phyloP scores from a whole-genome alignment of 2,329 filamentous ascomycete genomes.

The Chaetoscypha palmicola region DNA sequence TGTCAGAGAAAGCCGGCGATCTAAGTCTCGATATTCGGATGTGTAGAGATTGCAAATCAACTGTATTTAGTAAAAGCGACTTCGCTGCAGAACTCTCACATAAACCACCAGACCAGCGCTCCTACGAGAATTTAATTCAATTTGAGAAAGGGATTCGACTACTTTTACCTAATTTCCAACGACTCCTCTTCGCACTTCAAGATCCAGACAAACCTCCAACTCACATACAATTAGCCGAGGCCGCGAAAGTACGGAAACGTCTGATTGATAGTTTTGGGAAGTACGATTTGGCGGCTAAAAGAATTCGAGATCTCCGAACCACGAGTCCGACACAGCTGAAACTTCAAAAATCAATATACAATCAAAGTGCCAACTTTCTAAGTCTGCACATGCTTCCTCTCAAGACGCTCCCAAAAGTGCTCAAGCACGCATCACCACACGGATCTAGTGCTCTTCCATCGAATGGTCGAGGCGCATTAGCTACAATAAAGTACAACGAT shows the following conservation, averaged over 20 bases:
- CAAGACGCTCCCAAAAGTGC: constrained; percentile 51
- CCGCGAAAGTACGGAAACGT: constrained; percentile 62
- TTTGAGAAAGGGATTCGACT: constrained; percentile 65
- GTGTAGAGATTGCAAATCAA: constrained; percentile 79
- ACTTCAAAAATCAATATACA: constrained; percentile 62
- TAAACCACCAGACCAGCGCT: constrained; percentile 53
- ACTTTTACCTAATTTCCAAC: constrained; percentile 63
- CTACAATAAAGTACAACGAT: constrained; percentile 52
- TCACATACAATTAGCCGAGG: constrained; percentile 53
- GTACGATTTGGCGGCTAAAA: constrained; percentile 60
- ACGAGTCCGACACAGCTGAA: constrained; percentile 55
- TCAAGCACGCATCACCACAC: constrained; percentile 53
- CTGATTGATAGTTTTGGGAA: constrained; percentile 66
- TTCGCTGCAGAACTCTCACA: constrained; percentile 52
- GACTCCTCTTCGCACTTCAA: constrained; percentile 55
- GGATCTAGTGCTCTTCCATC: constrained; percentile 30
- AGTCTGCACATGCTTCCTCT: constrained; percentile 71
- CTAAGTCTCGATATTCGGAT: constrained; percentile 78
- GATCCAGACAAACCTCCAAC: constrained; percentile 49
- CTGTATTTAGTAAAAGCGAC: constrained; percentile 60
- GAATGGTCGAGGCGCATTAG: constrained; percentile 37
- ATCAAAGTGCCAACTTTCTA: constrained; percentile 62
- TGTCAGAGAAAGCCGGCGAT: constrained; percentile 44
- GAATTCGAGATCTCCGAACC: constrained; percentile 60
- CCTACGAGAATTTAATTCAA: constrained; percentile 61